Base-by-base conservation (phyloP, 176 grass and related monocot species). In the Rhipidocladum racemiflorum region DNA sequence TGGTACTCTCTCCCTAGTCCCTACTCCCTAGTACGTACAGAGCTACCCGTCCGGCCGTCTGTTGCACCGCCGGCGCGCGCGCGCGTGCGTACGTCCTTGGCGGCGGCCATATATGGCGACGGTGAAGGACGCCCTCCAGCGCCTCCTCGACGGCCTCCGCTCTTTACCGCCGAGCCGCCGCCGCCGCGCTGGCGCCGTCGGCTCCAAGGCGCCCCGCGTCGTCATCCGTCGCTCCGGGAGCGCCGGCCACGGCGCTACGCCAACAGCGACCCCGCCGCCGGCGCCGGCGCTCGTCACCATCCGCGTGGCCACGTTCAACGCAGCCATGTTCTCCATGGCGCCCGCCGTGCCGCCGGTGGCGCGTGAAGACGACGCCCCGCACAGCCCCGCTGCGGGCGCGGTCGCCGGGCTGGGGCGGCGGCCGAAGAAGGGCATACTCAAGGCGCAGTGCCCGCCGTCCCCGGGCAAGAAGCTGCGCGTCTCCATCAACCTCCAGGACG, bases 301-400 rank as follows among this genome's bases (percentile, higher is more conserved):
- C 35, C 90, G 95, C 35, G 80, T 98, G 50, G 95, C 92, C 65
- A 93, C 95, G 10, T 94, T 98, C 83, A 98, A 98, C 91, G 95
- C 90, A 7, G 90, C 92, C 55, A 92, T 98, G 90, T 98, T 98
- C 87, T 98, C 92, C 24, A 98, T 98, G 95, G 95, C 95, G 36
- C 90, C 92, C 0, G 95, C 84, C 49, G 85, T 92, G 76, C 34
- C 78, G 1, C 5, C 76, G 8, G 68, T 40, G 9, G 35, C 29
- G 35, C 30, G 0, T 49, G 56, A 2, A 13, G 80, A 60, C 7
- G 24, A 6, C 0, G 60, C 70, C 7, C 30, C 34, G 59, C 25
- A 36, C 32, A 21, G 17, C 60, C 45, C 45, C 46, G 25, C 34
- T 0, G 75, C 46, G 34, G 72, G 43, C 12, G 38, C 39, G 48